Conservation (phyloP, 352 stramenopile genomes). For the Blastocystis sp. region DNA sequence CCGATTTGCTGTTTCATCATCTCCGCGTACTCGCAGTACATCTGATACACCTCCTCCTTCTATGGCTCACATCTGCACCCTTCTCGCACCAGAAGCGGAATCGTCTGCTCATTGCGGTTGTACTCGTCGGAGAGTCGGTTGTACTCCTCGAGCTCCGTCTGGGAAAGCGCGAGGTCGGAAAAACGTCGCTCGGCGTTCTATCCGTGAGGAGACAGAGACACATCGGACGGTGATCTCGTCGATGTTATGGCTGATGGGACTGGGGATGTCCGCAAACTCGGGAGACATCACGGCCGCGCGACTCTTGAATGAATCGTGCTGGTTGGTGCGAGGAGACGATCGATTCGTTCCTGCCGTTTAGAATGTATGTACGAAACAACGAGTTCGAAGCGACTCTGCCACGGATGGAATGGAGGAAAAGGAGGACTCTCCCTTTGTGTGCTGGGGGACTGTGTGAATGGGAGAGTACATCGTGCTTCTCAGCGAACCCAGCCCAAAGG, state of each 20-base stretch:
- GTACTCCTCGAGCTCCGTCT: slow-evolving; percentile 26
- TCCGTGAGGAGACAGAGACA: neutral
- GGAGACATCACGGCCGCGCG: neutral
- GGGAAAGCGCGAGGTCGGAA: neutral
- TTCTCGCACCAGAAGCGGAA: neutral
- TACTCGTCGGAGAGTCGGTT: neutral
- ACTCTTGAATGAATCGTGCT: too few species aligned
- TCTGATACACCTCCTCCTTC: neutral
- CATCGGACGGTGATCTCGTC: slow-evolving; percentile 1
- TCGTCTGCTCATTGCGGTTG: slow-evolving; percentile 3
- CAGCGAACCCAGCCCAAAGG: too few species aligned
- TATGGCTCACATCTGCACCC: neutral
- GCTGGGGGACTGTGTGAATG: too few species aligned
- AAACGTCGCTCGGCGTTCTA: slow-evolving; percentile 1
- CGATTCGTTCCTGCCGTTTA: too few species aligned
- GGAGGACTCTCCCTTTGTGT: too few species aligned
- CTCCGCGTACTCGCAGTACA: slow-evolving; percentile 13
- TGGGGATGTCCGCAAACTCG: neutral
- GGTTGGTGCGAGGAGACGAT: too few species aligned
- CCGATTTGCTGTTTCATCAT: slow-evolving; percentile 27
- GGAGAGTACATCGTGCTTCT: too few species aligned
- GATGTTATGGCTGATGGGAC: slow-evolving; percentile 3
- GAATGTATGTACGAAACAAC: too few species aligned
- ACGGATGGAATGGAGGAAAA: too few species aligned
- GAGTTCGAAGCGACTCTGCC: too few species aligned